Evolutionary conservation across 2,329 filamentous ascomycete species (phyloP), one percentile per base, ranked within the genome.

Genomic region (Colletotrichum nymphaeae): DNA sequence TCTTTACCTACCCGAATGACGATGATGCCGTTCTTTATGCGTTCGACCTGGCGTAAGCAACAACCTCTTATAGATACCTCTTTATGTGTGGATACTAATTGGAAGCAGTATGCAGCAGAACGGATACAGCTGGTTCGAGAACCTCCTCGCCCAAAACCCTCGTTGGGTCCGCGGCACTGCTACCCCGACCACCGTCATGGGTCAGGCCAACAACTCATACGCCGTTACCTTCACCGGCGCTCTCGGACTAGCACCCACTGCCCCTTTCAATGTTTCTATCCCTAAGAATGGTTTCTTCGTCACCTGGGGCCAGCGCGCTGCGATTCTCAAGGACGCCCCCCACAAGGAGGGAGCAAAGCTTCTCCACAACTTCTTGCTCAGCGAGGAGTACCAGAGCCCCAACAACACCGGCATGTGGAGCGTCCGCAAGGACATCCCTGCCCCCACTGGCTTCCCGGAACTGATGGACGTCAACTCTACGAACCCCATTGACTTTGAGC

Each of bases 1-100:
- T 86, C 3, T 77, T 90, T 11, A 89, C 88, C 0, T 90, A 90
- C 69, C 89, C 88, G 12, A 89, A 90, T 72, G 89, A 90, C 52
- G 88, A 90, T 55, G 88, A 90, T 67, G 88, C 88, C 0, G 84
- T 90, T 2, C 79, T 88, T 0, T 89, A 82, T 55, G 84, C 85
- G 3, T 88, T 87, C 56, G 81, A 88, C 53, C 79, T 88, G 1
- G 84, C 89, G 84, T 85, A 78, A 81, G 83, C 76, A 16, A 12
- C 1, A 9, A n/a, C 42, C 42, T 49, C 7, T 12, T 1, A 9
- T 30, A 7, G 6, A 14, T n/a, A 46, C 5, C 1, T 5, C 16
- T 8, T 22, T 7, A 24, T 22, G 66, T 16, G 53, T 26, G 24
- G 52, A 74, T 42, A 53, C 2, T 14, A 24, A 11, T 4, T 4